Conservation (phyloP, 225 moss, liverwort and hornwort genomes). For the Pseudisothecium myosuroides region DNA sequence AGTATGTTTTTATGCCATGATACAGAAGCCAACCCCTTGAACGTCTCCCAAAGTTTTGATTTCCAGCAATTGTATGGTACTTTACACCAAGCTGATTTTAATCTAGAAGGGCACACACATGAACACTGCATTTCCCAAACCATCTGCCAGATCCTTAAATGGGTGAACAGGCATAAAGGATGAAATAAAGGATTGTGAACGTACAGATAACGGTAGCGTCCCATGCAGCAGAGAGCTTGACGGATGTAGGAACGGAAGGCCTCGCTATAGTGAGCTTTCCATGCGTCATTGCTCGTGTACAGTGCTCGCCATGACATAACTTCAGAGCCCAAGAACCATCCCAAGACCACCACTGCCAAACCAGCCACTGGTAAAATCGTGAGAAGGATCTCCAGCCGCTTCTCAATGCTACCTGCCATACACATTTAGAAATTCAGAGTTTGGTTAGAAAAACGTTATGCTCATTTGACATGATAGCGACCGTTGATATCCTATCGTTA, state of each 20-base stretch:
- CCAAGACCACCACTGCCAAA: slow-evolving; percentile 35
- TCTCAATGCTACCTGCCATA: slow-evolving; percentile 2
- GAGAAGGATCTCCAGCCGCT: slow-evolving; percentile 23
- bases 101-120: not conserved
- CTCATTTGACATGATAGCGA: not conserved
- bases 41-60: not conserved
- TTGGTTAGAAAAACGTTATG: not conserved
- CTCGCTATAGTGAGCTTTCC: slow-evolving; percentile 87
- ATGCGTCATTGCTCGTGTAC: slow-evolving; percentile 65
- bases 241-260: slow-evolving; percentile 88
- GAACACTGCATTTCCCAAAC: not conserved
- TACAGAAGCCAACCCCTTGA: not conserved
- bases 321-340: slow-evolving; percentile 77
- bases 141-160: not conserved
- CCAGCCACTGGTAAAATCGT: slow-evolving; percentile 29
- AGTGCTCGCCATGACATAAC: slow-evolving; percentile 77
- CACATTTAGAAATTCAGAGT: not conserved
- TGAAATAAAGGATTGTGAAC: not conserved
- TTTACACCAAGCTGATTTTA: not conserved
- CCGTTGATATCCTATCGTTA: not conserved
- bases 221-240: slow-evolving; percentile 80
- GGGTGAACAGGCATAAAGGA: not conserved
- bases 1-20: not conserved
- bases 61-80: not conserved
- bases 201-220: slow-evolving; percentile 68